These are phyloP conservation scores for Jaenimonas drosophilae DNA, from an alignment of 208 protist species.

Conservation along the genomic window DNA sequence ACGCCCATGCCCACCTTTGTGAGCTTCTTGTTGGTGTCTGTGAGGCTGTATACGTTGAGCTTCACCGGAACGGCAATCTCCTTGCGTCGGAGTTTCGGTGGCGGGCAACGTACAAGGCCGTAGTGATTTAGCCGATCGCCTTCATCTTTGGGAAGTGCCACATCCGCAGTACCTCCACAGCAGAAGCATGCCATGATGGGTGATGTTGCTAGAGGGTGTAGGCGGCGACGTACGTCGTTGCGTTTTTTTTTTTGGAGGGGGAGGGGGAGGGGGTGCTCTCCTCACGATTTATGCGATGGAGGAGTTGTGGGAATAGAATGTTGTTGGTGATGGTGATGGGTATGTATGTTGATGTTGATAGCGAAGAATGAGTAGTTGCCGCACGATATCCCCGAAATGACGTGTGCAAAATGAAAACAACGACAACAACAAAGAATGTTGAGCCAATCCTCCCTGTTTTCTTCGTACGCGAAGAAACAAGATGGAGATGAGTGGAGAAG, in stretches of 20 bases:
- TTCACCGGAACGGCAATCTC: slow-evolving; percentile 36
- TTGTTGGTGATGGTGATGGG: too few species aligned
- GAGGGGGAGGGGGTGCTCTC: too few species aligned
- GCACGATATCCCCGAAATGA: not conserved
- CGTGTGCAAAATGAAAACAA: not conserved
- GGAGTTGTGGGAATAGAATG: too few species aligned
- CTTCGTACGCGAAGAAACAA: too few species aligned
- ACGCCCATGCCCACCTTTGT: slow-evolving; percentile 73
- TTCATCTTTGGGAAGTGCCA: slow-evolving; percentile 17
- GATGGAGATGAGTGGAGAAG: too few species aligned
- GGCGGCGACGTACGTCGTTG: too few species aligned
- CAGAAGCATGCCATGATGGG: slow-evolving; percentile 33
- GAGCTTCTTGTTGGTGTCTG: slow-evolving; percentile 52
- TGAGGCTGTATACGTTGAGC: slow-evolving; percentile 80
- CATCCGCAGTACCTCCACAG: slow-evolving; percentile 23
- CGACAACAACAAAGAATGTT: not conserved
- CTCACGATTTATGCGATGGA: too few species aligned
- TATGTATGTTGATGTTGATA: too few species aligned
- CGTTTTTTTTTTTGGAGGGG: slow-evolving; percentile 2
- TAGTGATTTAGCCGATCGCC: slow-evolving; percentile 10
- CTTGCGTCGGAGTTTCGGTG: slow-evolving; percentile 20
- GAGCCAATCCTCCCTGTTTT: too few species aligned
- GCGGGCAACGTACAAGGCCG: slow-evolving; percentile 26
- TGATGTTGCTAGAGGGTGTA: too few species aligned
- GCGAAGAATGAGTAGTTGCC: too few species aligned